Percentiles rank a stretch among this genome's conserved stretches.
phyloP scores from a whole-genome alignment of 1,284 basidiomycete species.

The Peniophora sp. region DNA sequence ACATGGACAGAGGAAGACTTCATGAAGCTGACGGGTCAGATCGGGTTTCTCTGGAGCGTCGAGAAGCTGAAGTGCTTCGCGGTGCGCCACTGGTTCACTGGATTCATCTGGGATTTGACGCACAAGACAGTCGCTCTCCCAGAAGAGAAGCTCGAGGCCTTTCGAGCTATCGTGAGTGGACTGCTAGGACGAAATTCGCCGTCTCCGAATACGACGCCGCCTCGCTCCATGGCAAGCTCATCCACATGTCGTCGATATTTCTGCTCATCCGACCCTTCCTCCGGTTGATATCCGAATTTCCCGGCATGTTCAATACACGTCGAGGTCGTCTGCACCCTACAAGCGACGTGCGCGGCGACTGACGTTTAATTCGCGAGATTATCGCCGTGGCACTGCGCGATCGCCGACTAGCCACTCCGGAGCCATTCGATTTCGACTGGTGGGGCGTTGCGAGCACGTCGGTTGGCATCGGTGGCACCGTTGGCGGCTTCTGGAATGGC shows the following conservation, averaged over 20 bases:
- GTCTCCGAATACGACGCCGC: conserved; percentile 19
- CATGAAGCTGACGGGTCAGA: conserved; percentile 15
- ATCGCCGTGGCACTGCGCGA: conserved; percentile 13
- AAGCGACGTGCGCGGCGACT: background rate
- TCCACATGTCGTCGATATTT: conserved; percentile 24
- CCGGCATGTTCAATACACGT: conserved; percentile 10
- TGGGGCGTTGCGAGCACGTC: conserved; percentile 32
- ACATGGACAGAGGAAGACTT: conserved; percentile 22
- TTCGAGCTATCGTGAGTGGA: conserved; percentile 5
- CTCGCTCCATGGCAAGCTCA: conserved; percentile 27
- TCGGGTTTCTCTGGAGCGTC: conserved; percentile 26
- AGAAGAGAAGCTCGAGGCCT: conserved; percentile 16
- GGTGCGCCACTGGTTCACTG: conserved; percentile 22
- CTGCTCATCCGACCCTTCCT: conserved; percentile 24
- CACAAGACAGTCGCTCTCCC: conserved; percentile 20
- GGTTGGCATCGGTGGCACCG: conserved; percentile 28
- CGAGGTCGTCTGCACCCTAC: background rate
- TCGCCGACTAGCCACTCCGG: conserved; percentile 12
- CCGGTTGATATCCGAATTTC: conserved; percentile 15
- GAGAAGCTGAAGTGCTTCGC: conserved; percentile 20
- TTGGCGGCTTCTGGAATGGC: conserved; percentile 20
- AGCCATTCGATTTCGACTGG: conserved; percentile 21
- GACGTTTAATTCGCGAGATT: background rate
- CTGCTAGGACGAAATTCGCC: conserved; percentile 11
- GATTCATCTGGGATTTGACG: conserved; percentile 28